These are phyloP conservation scores for Phytophthora uliginosa DNA, from an alignment of 352 stramenopile species.

Conservation along the genomic window DNA sequence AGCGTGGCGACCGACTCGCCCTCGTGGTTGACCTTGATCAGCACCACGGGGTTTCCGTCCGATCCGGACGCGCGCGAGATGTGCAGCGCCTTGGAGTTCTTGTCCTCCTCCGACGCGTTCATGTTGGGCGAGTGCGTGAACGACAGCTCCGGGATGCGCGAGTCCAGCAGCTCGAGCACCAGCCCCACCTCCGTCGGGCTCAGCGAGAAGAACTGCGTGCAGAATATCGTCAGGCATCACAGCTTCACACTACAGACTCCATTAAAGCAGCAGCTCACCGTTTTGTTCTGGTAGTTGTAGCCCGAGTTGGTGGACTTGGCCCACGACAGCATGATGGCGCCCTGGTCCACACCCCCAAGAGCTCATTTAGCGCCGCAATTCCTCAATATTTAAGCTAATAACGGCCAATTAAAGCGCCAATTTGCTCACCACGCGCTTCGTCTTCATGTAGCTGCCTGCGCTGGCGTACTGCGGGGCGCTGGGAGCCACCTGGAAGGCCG, in stretches of 20 bases:
- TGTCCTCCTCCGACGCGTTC: constrained; percentile 67
- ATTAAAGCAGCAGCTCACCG: constrained; percentile 38
- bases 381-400: neutral
- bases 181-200: constrained; percentile 82
- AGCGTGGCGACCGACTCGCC: constrained; percentile 63
- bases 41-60: constrained; percentile 61
- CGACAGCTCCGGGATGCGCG: constrained; percentile 68
- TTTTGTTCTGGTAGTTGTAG: constrained; percentile 89
- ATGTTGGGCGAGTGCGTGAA: constrained; percentile 85
- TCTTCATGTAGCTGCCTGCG: constrained; percentile 83
- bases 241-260: neutral
- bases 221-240: constrained; percentile 10
- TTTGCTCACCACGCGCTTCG: constrained; percentile 70
- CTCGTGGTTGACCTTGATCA: constrained; percentile 72
- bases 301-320: constrained; percentile 71
- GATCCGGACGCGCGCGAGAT: constrained; percentile 47
- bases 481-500: constrained; percentile 81
- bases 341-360: constrained; percentile 44
- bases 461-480: constrained; percentile 73
- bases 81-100: constrained; percentile 64
- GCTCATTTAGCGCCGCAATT: constrained; percentile 8
- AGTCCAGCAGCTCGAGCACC: constrained; percentile 82
- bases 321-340: constrained; percentile 88
- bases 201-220: constrained; percentile 82
- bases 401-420: neutral